Evolutionary conservation across 1,139 yeast genomes (phyloP).

Genomic region (Protomyces inouyei): DNA sequence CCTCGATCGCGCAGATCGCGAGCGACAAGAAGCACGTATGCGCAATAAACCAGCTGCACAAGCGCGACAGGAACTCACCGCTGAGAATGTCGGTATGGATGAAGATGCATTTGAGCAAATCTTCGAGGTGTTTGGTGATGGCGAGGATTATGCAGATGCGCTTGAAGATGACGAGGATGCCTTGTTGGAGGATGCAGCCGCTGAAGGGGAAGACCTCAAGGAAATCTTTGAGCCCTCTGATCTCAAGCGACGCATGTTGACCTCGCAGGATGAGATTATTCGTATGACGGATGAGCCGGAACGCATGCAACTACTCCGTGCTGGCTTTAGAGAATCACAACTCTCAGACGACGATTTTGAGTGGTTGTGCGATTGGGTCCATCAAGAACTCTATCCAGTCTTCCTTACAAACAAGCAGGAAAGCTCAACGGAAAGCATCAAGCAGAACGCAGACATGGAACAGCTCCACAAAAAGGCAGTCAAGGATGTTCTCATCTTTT

Average conservation of each 20-base stretch:
- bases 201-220: slow-evolving; percentile 48
- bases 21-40: slow-evolving; percentile 33
- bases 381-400: slow-evolving; percentile 39
- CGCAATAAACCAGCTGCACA: not conserved
- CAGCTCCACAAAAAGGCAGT: slow-evolving; percentile 64
- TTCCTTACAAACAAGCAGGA: slow-evolving; percentile 31
- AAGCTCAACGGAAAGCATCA: not conserved
- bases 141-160: slow-evolving; percentile 88
- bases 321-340: slow-evolving; percentile 56
- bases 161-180: slow-evolving; percentile 55
- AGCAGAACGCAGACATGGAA: slow-evolving; percentile 44
- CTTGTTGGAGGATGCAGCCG: not conserved
- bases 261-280: slow-evolving; percentile 85
- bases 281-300: slow-evolving; percentile 89
- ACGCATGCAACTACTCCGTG: slow-evolving; percentile 74
- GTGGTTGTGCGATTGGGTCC: slow-evolving; percentile 53
- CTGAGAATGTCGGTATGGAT: slow-evolving; percentile 53
- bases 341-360: slow-evolving; percentile 59
- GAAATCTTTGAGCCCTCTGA: slow-evolving; percentile 95
- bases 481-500: slow-evolving; percentile 68
- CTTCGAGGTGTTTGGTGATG: slow-evolving; percentile 94
- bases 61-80: slow-evolving; percentile 17
- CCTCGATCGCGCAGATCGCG: slow-evolving; percentile 44
- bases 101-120: slow-evolving; percentile 89
- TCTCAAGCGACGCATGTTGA: slow-evolving; percentile 79